Percentiles rank a stretch among this genome's conserved stretches.
Evolutionary conservation across 768 basidiomycete genomes (phyloP).

Genomic region (Termitomyces sp.): DNA sequence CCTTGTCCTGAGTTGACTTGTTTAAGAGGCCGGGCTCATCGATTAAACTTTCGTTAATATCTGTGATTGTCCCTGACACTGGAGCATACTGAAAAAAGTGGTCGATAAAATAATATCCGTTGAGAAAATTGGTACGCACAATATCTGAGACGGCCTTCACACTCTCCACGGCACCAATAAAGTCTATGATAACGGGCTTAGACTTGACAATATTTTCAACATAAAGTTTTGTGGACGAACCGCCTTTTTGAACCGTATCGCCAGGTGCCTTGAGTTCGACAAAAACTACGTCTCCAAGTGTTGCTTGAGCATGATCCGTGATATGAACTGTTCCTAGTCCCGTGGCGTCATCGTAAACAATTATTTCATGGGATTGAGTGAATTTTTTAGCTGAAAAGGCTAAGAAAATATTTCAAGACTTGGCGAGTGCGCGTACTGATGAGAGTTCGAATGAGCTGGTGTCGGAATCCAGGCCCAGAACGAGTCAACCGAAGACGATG

Average conservation of each 20-base stretch:
- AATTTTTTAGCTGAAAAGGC: slow-evolving; percentile 60
- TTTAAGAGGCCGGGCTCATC: slow-evolving; percentile 77
- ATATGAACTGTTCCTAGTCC: slow-evolving; percentile 78
- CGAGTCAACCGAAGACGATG: slow-evolving; percentile 17
- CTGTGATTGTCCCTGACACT: slow-evolving; percentile 75
- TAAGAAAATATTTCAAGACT: neutral
- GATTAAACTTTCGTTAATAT: slow-evolving; percentile 70
- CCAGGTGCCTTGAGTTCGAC: slow-evolving; percentile 81
- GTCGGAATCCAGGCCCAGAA: slow-evolving; percentile 17
- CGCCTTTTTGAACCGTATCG: slow-evolving; percentile 59
- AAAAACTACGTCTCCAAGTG: slow-evolving; percentile 94
- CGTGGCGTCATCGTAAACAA: slow-evolving; percentile 71
- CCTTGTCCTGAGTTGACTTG: slow-evolving; percentile 79
- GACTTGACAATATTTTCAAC: neutral
- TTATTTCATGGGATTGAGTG: slow-evolving; percentile 84
- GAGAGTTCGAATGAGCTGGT: slow-evolving; percentile 39
- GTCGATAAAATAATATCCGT: slow-evolving; percentile 8
- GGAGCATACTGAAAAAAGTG: slow-evolving; percentile 70
- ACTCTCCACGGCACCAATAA: slow-evolving; percentile 80
- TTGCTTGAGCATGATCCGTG: slow-evolving; percentile 88
- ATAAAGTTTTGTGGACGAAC: slow-evolving; percentile 38
- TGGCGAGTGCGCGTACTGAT: slow-evolving; percentile 45
- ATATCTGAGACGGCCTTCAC: slow-evolving; percentile 97
- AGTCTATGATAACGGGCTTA: neutral
- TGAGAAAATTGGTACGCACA: slow-evolving; percentile 29